These are phyloP conservation scores for Linnemannia schmuckeri DNA, from an alignment of 192 early-diverging fungal species.

Conservation along the genomic window DNA sequence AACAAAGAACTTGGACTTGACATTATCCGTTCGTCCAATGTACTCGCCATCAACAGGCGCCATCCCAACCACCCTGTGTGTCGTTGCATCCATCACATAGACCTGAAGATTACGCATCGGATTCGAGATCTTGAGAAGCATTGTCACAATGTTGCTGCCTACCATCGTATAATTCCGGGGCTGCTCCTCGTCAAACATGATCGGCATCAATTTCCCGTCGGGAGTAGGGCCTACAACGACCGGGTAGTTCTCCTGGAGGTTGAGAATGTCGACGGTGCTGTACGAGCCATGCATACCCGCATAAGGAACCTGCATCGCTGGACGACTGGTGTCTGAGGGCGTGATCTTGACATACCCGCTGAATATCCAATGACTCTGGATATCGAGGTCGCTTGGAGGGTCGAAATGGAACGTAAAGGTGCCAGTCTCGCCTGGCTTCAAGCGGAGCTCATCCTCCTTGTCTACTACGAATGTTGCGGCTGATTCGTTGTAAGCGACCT, in stretches of 20 bases:
- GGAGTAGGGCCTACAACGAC: constrained; percentile 23
- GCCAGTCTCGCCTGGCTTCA: constrained; percentile 33
- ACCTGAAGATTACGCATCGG: constrained; percentile 29
- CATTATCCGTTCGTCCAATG: constrained; percentile 32
- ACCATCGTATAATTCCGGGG: constrained; percentile 23
- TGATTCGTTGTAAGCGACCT: constrained; percentile 11
- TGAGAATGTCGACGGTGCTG: constrained; percentile 43
- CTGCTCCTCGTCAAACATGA: background rate
- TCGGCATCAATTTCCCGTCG: constrained; percentile 24
- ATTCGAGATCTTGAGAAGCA: constrained; percentile 42
- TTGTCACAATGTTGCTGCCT: constrained; percentile 7
- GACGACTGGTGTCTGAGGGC: constrained; percentile 14
- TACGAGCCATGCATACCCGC: constrained; percentile 50
- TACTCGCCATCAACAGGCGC: constrained; percentile 36
- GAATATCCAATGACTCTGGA: constrained; percentile 37
- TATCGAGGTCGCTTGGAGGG: constrained; percentile 46
- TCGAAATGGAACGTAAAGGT: constrained; percentile 51
- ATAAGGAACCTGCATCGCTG: constrained; percentile 42
- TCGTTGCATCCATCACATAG: constrained; percentile 14
- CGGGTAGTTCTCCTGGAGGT: constrained; percentile 31
- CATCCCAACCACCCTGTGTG: constrained; percentile 14
- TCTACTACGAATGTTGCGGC: constrained; percentile 47
- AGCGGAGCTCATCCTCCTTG: constrained; percentile 4
- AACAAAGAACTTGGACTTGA: constrained; percentile 34
- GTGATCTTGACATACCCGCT: constrained; percentile 19